These are phyloP conservation scores for Penicillium cosmopolitanum DNA, from an alignment of 495 filamentous ascomycete species.

Conservation along the genomic window DNA sequence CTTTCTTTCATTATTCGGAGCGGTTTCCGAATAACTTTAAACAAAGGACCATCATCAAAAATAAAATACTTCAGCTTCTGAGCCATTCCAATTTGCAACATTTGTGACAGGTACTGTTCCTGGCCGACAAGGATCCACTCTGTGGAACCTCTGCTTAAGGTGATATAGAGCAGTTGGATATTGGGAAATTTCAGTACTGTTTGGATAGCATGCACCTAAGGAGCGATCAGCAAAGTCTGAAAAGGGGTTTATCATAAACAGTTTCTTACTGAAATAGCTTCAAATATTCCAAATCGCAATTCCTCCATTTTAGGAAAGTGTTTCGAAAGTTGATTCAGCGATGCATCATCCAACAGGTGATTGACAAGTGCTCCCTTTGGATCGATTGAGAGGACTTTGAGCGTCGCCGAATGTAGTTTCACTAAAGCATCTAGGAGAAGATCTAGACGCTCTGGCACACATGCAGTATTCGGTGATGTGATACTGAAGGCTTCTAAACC, in stretches of 20 bases:
- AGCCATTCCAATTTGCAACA: neutral
- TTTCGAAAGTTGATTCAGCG: neutral
- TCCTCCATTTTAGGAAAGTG: neutral
- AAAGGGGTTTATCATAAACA: neutral
- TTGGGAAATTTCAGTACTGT: neutral
- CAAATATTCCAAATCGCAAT: neutral
- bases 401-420: neutral
- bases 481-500: slow-evolving; percentile 1
- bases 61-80: neutral
- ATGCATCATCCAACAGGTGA: neutral
- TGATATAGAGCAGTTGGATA: neutral
- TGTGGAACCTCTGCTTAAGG: neutral
- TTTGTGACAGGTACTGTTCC: neutral
- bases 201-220: neutral
- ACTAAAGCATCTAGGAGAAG: neutral
- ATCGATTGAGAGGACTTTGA: neutral
- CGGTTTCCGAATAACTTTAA: neutral
- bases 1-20: neutral
- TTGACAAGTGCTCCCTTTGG: neutral
- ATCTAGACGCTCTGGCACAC: neutral
- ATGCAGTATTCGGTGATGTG: neutral
- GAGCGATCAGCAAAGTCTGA: neutral
- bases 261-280: neutral
- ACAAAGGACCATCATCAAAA: neutral
- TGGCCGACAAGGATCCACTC: neutral